Base-by-base conservation (phyloP, 768 basidiomycete species). In the Obba rivulosa region DNA sequence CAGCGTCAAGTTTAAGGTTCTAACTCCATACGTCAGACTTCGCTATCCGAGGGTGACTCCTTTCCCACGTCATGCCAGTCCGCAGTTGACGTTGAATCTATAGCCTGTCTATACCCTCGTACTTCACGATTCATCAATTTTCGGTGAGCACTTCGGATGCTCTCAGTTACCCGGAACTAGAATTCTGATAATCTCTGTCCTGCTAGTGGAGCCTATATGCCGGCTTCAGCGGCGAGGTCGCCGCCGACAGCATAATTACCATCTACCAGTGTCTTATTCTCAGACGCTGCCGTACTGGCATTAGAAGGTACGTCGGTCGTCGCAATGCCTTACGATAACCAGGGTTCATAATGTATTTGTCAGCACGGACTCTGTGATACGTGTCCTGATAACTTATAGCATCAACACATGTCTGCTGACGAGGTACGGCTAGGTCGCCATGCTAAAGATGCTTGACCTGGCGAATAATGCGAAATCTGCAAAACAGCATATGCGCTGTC, bases 371-470 rank as follows among this genome's bases (percentile, higher is more conserved):
- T 51, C 49, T 11, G 35, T 53, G 16, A 51, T 57, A 16, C 2
- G 23, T 3, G 17, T 51, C 13, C 38, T 57, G 44, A 50, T 57
- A 41, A 22, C 43, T 34, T 57, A 57, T 16, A 53, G 56, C 22
- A 47, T 57, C 38, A 57, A 57, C 42, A 57, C 56, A 14, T 50
- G 56, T 2, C 18, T 57, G 37, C 25, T 57, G 21, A 57, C 56
- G 23, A 57, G 56, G 56, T 57, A 10, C 17, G 41, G 24, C 38
- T 9, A 10, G n/a, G 1, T 18, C 4, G 9, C 23, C 22, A 3
- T 39, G 11, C n/a, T 35, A 9, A 14, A 20, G 21, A 20, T 21
- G 38, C n/a, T 43, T 20, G 2, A 9, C n/a, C 28, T 11, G 22
- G 14, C 34, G 17, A n/a, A 5, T n/a, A 34, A 14, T 36, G 10